These are phyloP conservation scores for Zanthoxylum bungeanum DNA, from an alignment of 345 rosid genomes.

Conservation along the genomic window DNA sequence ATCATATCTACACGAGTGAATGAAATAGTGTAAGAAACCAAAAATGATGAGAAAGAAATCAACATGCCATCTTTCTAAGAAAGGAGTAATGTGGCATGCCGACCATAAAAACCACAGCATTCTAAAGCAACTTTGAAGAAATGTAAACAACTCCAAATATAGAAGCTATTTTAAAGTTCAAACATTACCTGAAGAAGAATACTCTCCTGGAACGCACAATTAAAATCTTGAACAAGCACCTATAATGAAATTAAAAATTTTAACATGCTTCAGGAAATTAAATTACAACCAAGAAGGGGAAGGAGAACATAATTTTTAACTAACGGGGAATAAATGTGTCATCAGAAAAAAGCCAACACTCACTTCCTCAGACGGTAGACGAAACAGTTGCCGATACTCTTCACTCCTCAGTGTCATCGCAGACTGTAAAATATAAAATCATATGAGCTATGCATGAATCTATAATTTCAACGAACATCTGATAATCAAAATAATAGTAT, in stretches of 20 bases:
- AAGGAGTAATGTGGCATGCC: neutral
- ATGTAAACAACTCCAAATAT: neutral
- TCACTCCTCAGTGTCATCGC: slow-evolving; percentile 54
- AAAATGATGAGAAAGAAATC: neutral
- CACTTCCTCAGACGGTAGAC: slow-evolving; percentile 83
- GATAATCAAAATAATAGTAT: neutral
- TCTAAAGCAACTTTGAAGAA: neutral
- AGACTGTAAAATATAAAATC: slow-evolving; percentile 37
- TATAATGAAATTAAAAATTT: slow-evolving; percentile 21
- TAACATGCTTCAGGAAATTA: neutral
- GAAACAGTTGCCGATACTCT: slow-evolving; percentile 81
- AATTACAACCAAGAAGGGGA: neutral
- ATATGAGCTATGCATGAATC: neutral
- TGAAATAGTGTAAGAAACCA: neutral
- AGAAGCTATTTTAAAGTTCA: neutral
- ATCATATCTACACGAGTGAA: neutral
- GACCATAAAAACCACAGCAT: slow-evolving; percentile 1
- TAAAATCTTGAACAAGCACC: slow-evolving; percentile 90
- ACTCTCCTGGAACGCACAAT: slow-evolving; percentile 96
- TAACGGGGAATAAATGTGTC: too few species aligned
- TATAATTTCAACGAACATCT: neutral
- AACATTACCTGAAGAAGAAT: slow-evolving; percentile 83
- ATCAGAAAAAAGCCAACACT: slow-evolving; percentile 23
- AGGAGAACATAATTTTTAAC: neutral
- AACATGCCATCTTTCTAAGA: neutral